A percentile compares a stretch with the other conserved stretches of the same genome.
Conservation (phyloP, 1,284 basidiomycete genomes). For the Spongispora temasekensis region DNA sequence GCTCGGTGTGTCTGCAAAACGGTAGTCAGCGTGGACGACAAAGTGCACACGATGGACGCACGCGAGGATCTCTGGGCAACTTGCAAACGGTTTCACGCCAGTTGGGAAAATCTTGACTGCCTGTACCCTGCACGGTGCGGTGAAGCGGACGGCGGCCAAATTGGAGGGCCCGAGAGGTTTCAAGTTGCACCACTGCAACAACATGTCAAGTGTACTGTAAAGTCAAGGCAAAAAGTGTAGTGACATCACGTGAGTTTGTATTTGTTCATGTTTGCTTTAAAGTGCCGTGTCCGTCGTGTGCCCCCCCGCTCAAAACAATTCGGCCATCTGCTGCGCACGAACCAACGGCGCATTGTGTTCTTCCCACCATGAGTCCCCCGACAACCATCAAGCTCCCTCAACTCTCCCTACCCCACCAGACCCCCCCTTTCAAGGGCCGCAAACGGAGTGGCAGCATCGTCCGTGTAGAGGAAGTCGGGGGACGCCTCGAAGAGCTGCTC, state of each 20-base stretch:
- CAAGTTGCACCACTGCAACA: constrained; percentile 69
- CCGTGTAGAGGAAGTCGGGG: constrained; percentile 86
- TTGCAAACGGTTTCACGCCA: constrained; percentile 51
- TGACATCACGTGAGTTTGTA: background rate
- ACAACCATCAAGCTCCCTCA: constrained; percentile 52
- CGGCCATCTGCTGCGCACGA: background rate
- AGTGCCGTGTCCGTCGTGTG: background rate
- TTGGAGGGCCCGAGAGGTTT: constrained; percentile 55
- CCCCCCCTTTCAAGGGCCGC: constrained; percentile 49
- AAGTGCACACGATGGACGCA: constrained; percentile 40
- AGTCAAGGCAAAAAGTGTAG: background rate
- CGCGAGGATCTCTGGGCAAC: constrained; percentile 62
- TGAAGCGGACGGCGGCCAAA: constrained; percentile 23
- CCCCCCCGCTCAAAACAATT: background rate
- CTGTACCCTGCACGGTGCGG: constrained; percentile 26
- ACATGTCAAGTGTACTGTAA: too few relatives aligned
- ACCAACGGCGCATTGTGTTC: background rate
- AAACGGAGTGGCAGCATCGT: constrained; percentile 78
- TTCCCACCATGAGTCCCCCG: constrained; percentile 43
- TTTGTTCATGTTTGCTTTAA: constrained; percentile 24
- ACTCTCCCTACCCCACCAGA: constrained; percentile 42
- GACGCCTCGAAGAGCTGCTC: constrained; percentile 75
- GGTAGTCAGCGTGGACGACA: constrained; percentile 10
- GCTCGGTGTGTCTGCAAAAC: constrained; percentile 59
- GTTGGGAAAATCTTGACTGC: constrained; percentile 24